Percentiles rank a stretch among this genome's conserved stretches.
phyloP scores from a whole-genome alignment of 495 filamentous ascomycete genomes.

The Penicillium coprophilum region DNA sequence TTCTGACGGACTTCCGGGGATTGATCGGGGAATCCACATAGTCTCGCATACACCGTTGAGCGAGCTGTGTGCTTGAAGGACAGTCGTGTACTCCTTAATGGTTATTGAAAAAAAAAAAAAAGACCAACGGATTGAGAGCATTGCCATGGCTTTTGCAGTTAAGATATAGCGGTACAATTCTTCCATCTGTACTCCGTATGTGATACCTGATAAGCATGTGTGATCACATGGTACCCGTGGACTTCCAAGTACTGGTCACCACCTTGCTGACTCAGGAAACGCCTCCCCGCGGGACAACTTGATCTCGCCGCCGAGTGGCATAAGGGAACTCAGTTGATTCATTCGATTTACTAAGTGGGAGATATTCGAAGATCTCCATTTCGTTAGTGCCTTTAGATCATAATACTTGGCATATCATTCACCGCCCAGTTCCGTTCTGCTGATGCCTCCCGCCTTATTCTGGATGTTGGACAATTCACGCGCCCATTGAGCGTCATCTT shows the following conservation, averaged over 20 bases:
- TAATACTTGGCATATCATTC: conserved; percentile 1
- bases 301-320: conserved; percentile 1
- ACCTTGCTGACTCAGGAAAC: conserved; percentile 22
- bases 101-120: neutral
- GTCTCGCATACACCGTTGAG: neutral
- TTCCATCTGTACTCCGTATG: too few species aligned
- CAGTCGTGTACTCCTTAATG: neutral
- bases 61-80: neutral
- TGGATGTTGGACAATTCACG: conserved; percentile 14
- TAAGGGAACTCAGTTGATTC: neutral
- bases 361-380: neutral
- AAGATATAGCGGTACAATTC: too few species aligned
- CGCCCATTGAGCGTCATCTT: conserved; percentile 10
- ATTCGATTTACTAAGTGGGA: too few species aligned
- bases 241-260: neutral
- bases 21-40: conserved; percentile 43
- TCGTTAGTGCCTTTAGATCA: neutral
- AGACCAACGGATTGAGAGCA: neutral
- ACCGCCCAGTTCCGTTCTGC: conserved; percentile 12
- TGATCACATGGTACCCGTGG: neutral
- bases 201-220: neutral
- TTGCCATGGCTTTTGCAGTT: too few species aligned
- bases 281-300: neutral
- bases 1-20: conserved; percentile 46
- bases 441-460: conserved; percentile 6